Conservation (phyloP, 495 filamentous ascomycete species). For the Penicillium mononematosum region DNA sequence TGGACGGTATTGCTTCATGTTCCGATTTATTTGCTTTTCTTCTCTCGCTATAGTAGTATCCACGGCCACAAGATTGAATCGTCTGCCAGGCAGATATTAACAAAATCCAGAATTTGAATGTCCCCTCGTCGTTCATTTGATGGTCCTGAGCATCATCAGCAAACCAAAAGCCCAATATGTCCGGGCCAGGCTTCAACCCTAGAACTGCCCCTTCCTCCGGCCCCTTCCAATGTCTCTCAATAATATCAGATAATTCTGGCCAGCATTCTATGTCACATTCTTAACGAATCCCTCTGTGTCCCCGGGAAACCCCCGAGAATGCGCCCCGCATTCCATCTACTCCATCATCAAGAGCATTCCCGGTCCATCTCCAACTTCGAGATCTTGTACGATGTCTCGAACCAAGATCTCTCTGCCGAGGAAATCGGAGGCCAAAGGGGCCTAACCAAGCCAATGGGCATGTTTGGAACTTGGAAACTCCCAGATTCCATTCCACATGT, state of each 20-base stretch:
- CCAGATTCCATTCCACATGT: slow-evolving; percentile 27
- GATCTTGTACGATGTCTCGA: slow-evolving; percentile 6
- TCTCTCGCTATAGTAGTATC: neutral
- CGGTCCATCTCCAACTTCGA: slow-evolving; percentile 1
- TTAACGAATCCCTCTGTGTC: neutral
- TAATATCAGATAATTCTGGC: neutral
- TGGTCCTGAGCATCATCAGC: neutral
- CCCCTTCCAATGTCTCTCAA: slow-evolving; percentile 3
- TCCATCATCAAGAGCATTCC: slow-evolving; percentile 20
- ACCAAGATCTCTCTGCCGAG: slow-evolving; percentile 5
- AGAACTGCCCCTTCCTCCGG: neutral
- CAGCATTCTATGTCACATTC: slow-evolving; percentile 9
- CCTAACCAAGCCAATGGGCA: slow-evolving; percentile 4
- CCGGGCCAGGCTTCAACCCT: neutral
- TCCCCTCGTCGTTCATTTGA: neutral
- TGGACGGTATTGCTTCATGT: neutral
- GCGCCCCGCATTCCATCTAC: slow-evolving; percentile 21
- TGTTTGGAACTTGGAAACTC: slow-evolving; percentile 1
- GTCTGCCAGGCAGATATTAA: neutral
- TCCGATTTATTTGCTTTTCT: neutral
- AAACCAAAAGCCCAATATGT: neutral
- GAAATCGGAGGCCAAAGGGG: neutral
- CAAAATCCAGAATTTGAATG: neutral
- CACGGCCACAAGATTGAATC: neutral
- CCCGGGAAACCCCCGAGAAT: slow-evolving; percentile 18